phyloP scores from a whole-genome alignment of 345 rosid species.

The Angophora floribunda region DNA sequence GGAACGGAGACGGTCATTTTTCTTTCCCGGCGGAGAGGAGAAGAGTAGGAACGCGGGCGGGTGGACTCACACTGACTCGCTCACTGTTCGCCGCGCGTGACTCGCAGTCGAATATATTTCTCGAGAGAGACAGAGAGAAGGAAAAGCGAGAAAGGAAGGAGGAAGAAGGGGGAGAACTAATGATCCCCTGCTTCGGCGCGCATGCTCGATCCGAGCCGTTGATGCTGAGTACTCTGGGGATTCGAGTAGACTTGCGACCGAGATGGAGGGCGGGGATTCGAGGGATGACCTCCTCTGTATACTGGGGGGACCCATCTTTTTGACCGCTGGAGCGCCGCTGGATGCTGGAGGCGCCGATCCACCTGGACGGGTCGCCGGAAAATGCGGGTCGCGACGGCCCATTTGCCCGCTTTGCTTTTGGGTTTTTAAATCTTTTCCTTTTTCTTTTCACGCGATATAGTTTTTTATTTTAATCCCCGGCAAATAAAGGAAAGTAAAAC shows the following conservation, averaged over 20 bases:
- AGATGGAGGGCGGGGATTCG: not conserved
- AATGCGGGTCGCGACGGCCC: not conserved
- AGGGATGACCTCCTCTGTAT: not conserved
- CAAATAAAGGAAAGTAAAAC: not conserved
- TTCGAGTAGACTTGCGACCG: not conserved
- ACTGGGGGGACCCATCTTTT: not conserved
- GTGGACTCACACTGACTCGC: not conserved
- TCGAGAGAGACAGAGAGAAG: not conserved
- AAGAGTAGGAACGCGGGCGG: not conserved
- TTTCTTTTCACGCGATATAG: not conserved
- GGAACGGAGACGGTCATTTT: constrained; percentile 67
- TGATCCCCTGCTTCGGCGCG: not conserved
- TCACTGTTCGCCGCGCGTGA: not conserved
- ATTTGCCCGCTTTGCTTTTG: not conserved
- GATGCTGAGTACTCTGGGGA: not conserved
- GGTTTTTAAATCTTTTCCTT: not conserved
- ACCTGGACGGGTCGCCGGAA: not conserved
- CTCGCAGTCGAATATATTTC: not conserved
- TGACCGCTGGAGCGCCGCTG: not conserved
- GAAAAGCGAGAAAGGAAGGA: not conserved
- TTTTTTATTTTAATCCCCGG: not conserved
- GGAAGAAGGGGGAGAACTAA: not conserved
- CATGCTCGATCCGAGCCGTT: not conserved
- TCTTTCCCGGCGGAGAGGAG: not conserved
- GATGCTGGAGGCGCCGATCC: not conserved